A percentile compares a stretch with the other conserved stretches of the same genome.
Conservation (phyloP, 1,284 basidiomycete genomes). For the Cutaneotrichosporon sp. region DNA sequence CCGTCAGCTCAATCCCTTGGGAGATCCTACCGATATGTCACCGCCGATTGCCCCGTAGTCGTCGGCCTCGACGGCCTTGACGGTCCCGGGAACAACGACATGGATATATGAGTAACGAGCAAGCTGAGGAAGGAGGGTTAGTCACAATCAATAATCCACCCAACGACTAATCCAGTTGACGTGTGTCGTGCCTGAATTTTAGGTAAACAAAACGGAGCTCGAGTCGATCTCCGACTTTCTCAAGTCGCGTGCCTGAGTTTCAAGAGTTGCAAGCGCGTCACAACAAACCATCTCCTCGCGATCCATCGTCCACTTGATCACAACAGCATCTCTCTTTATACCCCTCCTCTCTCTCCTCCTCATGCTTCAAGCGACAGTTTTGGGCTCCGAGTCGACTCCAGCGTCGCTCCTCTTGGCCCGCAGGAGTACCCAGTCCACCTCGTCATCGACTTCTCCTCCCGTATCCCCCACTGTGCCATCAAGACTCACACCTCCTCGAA, state of each 20-base stretch:
- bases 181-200: not conserved
- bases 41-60: not conserved
- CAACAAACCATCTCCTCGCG: too few relatives aligned
- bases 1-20: not conserved
- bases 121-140: not conserved
- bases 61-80: not conserved
- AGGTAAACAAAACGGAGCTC: not conserved
- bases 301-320: too few relatives aligned
- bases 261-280: not conserved
- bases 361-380: constrained; percentile 23
- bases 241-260: not conserved
- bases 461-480: not conserved
- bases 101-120: not conserved
- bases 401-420: constrained; percentile 23
- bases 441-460: not conserved
- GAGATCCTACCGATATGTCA: constrained; percentile 9
- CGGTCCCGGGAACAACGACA: not conserved
- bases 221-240: not conserved
- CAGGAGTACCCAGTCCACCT: not conserved
- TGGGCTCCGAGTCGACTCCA: constrained; percentile 30
- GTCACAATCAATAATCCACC: too few relatives aligned
- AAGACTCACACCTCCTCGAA: not conserved
- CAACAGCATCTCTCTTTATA: not conserved
- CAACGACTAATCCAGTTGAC: too few relatives aligned
- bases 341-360: not conserved